Percentiles rank a stretch among this genome's conserved stretches.
Conservation (phyloP, 1,284 basidiomycete genomes). For the Peniophora sp. region DNA sequence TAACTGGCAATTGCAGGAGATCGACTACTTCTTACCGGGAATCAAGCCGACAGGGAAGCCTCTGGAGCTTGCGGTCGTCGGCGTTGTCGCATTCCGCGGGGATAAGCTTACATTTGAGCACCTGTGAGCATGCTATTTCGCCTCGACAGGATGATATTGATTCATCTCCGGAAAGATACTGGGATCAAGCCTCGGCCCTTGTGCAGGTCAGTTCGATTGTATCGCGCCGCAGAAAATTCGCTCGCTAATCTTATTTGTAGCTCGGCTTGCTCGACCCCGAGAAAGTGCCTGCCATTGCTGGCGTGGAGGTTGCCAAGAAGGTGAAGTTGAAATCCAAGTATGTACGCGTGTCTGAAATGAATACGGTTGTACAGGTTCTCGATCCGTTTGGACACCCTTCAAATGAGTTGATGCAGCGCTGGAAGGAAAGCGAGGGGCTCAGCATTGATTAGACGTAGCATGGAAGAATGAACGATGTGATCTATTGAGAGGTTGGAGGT, state of each 20-base stretch:
- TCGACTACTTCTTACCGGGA: slow-evolving; percentile 43
- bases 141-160: not conserved
- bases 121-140: not conserved
- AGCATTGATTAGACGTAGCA: slow-evolving; percentile 16
- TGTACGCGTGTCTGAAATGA: too few relatives aligned
- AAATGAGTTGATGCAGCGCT: slow-evolving; percentile 28
- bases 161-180: slow-evolving; percentile 27
- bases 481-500: too few relatives aligned
- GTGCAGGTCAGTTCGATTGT: slow-evolving; percentile 23
- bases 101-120: slow-evolving; percentile 44
- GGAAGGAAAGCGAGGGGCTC: slow-evolving; percentile 32
- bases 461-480: too few relatives aligned
- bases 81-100: slow-evolving; percentile 42
- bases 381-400: slow-evolving; percentile 34
- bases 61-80: slow-evolving; percentile 40
- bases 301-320: slow-evolving; percentile 30
- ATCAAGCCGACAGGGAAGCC: slow-evolving; percentile 37
- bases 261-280: slow-evolving; percentile 28
- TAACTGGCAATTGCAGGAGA: slow-evolving; percentile 25
- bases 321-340: too few relatives aligned
- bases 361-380: slow-evolving; percentile 16
- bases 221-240: not conserved
- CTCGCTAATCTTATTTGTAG: slow-evolving; percentile 10
- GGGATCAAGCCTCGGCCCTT: slow-evolving; percentile 40
- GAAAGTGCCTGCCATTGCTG: slow-evolving; percentile 26